phyloP scores from a whole-genome alignment of 1,284 basidiomycete species.

The Moesziomyces antarcticus region DNA sequence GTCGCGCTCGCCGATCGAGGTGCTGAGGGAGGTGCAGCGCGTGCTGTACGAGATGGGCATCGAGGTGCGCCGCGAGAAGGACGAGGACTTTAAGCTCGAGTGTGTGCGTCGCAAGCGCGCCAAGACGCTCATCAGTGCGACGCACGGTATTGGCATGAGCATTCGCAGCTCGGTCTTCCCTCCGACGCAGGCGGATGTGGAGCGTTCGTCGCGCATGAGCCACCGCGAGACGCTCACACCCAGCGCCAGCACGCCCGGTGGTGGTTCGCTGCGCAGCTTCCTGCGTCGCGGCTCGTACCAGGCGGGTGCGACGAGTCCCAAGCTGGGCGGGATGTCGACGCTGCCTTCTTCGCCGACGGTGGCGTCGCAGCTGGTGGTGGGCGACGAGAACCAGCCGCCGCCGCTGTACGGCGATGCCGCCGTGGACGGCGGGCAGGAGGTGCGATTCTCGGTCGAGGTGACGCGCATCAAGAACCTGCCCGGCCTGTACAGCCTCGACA shows the following conservation, averaged over 20 bases:
- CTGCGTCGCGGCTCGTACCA: conserved; percentile 52
- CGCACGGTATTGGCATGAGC: conserved; percentile 57
- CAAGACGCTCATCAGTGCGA: conserved; percentile 59
- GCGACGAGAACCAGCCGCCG: conserved; percentile 47
- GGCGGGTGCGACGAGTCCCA: conserved; percentile 17
- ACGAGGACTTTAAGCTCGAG: conserved; percentile 74
- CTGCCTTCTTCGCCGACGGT: conserved; percentile 21
- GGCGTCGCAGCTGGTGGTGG: conserved; percentile 13
- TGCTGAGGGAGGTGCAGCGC: conserved; percentile 83
- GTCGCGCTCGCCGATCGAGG: conserved; percentile 82
- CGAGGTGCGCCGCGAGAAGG: conserved; percentile 81
- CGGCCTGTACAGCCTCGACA: conserved; percentile 66
- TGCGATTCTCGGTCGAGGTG: conserved; percentile 66
- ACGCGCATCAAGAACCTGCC: conserved; percentile 63
- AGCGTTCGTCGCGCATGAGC: conserved; percentile 46
- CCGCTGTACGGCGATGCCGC: conserved; percentile 62
- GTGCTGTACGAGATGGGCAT: conserved; percentile 90
- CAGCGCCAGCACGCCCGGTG: conserved; percentile 36
- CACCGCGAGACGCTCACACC: conserved; percentile 29
- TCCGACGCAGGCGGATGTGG: conserved; percentile 59
- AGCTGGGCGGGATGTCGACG: conserved; percentile 2
- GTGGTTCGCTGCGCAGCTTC: conserved; percentile 54
- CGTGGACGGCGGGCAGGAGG: conserved; percentile 65
- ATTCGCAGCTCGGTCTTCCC: conserved; percentile 62
- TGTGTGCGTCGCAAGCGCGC: conserved; percentile 62